Conservation (phyloP, 345 rosid species). For the Kernera saxatilis region DNA sequence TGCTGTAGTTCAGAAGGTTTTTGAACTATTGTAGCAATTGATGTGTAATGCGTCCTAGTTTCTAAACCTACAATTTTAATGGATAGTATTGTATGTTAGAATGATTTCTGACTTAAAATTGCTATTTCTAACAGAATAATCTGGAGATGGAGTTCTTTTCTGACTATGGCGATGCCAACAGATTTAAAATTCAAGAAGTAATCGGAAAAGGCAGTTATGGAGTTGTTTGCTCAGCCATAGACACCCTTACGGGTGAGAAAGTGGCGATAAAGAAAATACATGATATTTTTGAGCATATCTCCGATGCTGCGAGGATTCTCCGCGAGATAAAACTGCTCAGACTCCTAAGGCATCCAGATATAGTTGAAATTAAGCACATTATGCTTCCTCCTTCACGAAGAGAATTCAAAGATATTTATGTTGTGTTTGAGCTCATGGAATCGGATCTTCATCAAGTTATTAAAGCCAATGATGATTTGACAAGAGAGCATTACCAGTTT, state of each 20-base stretch:
- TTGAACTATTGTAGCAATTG: background rate
- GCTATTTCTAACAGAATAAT: conserved; percentile 47
- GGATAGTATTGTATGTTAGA: background rate
- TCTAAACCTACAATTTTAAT: background rate
- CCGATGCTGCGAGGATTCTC: conserved; percentile 88
- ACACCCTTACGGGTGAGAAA: conserved; percentile 75
- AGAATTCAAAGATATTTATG: conserved; percentile 93
- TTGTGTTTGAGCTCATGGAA: conserved; percentile 97
- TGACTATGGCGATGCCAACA: conserved; percentile 85
- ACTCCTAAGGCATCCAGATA: conserved; percentile 83
- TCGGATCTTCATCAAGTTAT: conserved; percentile 96
- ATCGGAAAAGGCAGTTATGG: conserved; percentile 95
- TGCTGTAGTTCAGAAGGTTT: background rate
- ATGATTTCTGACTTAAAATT: background rate
- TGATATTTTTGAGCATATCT: conserved; percentile 82
- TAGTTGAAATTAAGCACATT: conserved; percentile 91
- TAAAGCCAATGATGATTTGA: conserved; percentile 94
- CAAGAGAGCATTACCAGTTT: conserved; percentile 91
- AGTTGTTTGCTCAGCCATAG: conserved; percentile 88
- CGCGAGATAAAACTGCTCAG: conserved; percentile 89
- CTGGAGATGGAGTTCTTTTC: conserved; percentile 85
- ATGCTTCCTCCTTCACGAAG: conserved; percentile 92
- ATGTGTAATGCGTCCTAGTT: background rate
- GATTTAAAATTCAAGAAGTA: conserved; percentile 85
- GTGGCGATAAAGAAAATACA: conserved; percentile 93